Conservation (phyloP, 306 rosid genomes). For the Citrullus mucosospermus region DNA sequence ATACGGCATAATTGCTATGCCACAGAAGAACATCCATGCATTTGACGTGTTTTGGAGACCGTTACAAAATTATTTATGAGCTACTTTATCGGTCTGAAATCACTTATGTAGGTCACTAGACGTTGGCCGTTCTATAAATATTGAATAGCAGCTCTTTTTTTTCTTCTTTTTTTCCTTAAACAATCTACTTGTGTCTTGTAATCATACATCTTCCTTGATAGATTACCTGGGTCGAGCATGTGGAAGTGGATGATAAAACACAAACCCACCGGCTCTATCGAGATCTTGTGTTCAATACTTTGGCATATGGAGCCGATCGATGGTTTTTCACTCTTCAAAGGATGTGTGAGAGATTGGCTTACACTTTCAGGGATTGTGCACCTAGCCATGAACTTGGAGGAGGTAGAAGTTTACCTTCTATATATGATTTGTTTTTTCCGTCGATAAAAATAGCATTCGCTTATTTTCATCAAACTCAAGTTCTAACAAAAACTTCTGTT, state of each 20-base stretch:
- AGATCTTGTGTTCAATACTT: constrained; percentile 20
- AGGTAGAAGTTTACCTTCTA: constrained; percentile 15
- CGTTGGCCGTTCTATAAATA: not conserved
- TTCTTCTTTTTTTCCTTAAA: not conserved
- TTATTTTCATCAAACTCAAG: not conserved
- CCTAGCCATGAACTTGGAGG: constrained; percentile 15
- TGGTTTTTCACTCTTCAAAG: constrained; percentile 59
- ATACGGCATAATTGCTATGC: not conserved
- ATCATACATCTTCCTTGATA: constrained; percentile 6
- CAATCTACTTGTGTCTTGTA: not conserved
- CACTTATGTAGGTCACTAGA: not conserved
- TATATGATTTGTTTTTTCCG: not conserved
- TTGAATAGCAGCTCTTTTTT: too few relatives aligned
- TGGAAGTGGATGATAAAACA: constrained; percentile 40
- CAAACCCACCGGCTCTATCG: constrained; percentile 33
- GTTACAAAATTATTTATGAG: not conserved
- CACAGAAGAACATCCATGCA: not conserved
- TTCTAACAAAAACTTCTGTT: not conserved
- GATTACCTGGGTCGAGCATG: constrained; percentile 77
- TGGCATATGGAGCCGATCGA: constrained; percentile 54
- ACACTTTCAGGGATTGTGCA: constrained; percentile 1
- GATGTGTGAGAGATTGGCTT: constrained; percentile 42
- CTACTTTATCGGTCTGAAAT: not conserved
- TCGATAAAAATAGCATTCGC: not conserved
- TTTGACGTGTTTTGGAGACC: not conserved